Evolutionary conservation across 2,329 filamentous ascomycete genomes (phyloP), one percentile per base, ranked within the genome.

Genomic region (Fonsecaea pugnacius): DNA sequence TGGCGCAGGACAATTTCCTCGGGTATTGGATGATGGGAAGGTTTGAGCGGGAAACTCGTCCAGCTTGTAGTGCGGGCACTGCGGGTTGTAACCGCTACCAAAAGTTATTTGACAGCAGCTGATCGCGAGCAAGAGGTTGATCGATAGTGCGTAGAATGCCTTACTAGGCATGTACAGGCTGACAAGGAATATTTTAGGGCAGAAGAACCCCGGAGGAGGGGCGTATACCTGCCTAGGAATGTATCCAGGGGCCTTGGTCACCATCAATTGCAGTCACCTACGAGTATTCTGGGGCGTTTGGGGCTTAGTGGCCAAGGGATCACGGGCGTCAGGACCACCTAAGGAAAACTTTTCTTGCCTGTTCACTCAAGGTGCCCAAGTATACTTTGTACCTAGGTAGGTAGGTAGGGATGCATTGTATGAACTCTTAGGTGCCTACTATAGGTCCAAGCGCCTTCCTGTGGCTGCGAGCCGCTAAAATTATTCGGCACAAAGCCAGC

Each of bases 1-100:
- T 21, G 35, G 43, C 43, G 3, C 43, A 48, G 43, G 43, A 27
- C 43, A 48, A 48, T 48, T 48, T 48, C 43, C 43, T 48, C 43
- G 43, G 43, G 43, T 48, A 46, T 46, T 46, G 40, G n/a, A 46
- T 46, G 40, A n/a, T 43, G 27, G 4, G 27, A 30, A 43, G 40
- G 7, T 43, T 43, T 10, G n/a, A 43, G 14, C 40, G n/a, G n/a
- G 40, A 43, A 43, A 8, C 7, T 18, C n/a, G 8, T 21, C n/a
- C 40, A 46, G n/a, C 40, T 46, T 18, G n/a, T 46, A 8, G 40
- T 46, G 40, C 40, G n/a, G 36, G 27, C 27, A 30, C 2, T 30
- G 27, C 40, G 7, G 18, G 40, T 46, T 21, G 6, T n/a, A 43
- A n/a, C 43, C 43, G 24, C 43, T 48, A 27, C 43, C 21, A 48